Evolutionary conservation across 306 rosid species (phyloP).

Genomic region (Hippophae gyantsensis): DNA sequence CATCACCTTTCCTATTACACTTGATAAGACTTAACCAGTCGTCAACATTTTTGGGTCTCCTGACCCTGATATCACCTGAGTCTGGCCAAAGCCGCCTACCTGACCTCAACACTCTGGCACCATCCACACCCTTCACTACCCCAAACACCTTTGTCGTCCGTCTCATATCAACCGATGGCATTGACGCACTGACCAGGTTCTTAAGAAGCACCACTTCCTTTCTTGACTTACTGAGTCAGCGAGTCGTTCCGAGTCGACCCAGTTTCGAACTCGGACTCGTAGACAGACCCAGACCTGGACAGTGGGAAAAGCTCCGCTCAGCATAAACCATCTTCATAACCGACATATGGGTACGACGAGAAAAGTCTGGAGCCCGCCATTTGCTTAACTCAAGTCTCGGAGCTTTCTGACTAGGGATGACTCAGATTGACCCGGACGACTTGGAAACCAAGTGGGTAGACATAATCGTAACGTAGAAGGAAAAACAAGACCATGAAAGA

Average conservation of each 20-base stretch:
- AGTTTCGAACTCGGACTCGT: conserved; percentile 16
- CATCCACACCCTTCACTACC: conserved; percentile 43
- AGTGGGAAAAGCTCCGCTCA: background rate
- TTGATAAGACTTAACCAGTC: conserved; percentile 34
- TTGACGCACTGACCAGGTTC: conserved; percentile 31
- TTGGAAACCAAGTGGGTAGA: too few species aligned
- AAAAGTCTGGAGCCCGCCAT: background rate
- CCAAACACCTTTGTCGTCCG: conserved; percentile 67
- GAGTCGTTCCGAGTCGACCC: conserved; percentile 30
- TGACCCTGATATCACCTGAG: conserved; percentile 34
- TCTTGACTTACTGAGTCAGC: background rate
- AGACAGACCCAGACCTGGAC: conserved; percentile 1
- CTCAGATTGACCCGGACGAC: too few species aligned
- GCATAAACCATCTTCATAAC: background rate
- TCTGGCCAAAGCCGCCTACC: conserved; percentile 63
- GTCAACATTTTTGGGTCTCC: conserved; percentile 26
- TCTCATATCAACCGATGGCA: conserved; percentile 76
- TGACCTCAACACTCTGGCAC: conserved; percentile 53
- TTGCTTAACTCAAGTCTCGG: too few species aligned
- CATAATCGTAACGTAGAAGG: too few species aligned
- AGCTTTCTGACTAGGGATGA: too few species aligned
- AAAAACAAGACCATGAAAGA: too few species aligned
- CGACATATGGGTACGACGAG: too few species aligned
- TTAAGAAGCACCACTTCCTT: conserved; percentile 18
- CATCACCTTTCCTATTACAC: background rate